phyloP scores from a whole-genome alignment of 345 rosid species.

The Firmiana major region DNA sequence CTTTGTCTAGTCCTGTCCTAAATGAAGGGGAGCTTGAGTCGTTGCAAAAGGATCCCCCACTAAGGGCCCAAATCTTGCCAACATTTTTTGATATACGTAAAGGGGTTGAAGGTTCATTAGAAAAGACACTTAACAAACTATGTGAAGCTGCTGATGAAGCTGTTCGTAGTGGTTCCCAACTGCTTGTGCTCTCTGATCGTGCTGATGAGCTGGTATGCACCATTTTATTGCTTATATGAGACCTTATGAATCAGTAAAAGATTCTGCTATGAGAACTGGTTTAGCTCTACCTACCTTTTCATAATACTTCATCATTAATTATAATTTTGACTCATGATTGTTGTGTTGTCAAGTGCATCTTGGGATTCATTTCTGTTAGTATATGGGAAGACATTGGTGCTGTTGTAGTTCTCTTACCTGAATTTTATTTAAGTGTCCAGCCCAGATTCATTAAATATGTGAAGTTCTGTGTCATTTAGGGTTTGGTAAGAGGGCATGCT shows the following conservation, averaged over 20 bases:
- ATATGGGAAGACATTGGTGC: not conserved
- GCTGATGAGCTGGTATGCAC: slow-evolving; percentile 62
- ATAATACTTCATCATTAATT: not conserved
- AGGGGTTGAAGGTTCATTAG: slow-evolving; percentile 92
- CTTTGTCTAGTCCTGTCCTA: slow-evolving; percentile 76
- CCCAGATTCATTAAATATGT: not conserved
- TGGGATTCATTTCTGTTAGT: not conserved
- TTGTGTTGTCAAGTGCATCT: not conserved
- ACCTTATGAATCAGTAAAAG: not conserved
- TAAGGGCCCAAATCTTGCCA: slow-evolving; percentile 64
- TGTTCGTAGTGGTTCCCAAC: slow-evolving; percentile 91
- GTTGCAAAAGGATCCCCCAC: slow-evolving; percentile 57
- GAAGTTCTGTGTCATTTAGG: not conserved
- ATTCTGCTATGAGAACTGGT: not conserved
- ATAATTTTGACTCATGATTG: not conserved
- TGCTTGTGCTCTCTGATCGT: slow-evolving; percentile 89
- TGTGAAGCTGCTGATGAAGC: slow-evolving; percentile 99
- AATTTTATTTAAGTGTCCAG: not conserved
- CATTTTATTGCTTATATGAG: not conserved
- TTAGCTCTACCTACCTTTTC: not conserved
- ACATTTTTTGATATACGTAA: slow-evolving; percentile 86
- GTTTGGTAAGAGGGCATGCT: not conserved
- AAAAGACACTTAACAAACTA: slow-evolving; percentile 55
- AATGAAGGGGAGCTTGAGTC: slow-evolving; percentile 90
- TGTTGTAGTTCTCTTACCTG: not conserved